These are phyloP conservation scores for Hanseniaspora gamundiae DNA, from an alignment of 1,139 yeast species.

Conservation along the genomic window DNA sequence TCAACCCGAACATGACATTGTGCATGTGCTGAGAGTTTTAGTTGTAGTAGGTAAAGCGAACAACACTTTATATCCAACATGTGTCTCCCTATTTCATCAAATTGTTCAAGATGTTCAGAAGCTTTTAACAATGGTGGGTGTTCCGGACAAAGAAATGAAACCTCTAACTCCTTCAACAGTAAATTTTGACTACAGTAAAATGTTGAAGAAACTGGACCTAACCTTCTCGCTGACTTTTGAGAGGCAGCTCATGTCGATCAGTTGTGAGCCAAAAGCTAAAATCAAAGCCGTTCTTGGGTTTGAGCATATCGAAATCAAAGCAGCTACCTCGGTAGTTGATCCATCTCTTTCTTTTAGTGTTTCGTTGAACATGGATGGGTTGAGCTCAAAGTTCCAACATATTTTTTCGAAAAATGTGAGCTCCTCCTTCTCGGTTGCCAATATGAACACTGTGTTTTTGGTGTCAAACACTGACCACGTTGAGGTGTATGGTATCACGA, in stretches of 20 bases:
- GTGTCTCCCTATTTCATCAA: slow-evolving; percentile 68
- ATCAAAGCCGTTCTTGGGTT: slow-evolving; percentile 77
- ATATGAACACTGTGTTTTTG: slow-evolving; percentile 31
- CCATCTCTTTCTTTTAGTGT: slow-evolving; percentile 32
- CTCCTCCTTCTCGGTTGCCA: slow-evolving; percentile 55
- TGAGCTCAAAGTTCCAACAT: slow-evolving; percentile 72
- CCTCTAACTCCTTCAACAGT: slow-evolving; percentile 9
- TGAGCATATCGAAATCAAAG: slow-evolving; percentile 47
- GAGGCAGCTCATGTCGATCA: slow-evolving; percentile 59
- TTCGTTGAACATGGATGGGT: slow-evolving; percentile 35
- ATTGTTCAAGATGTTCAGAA: slow-evolving; percentile 34
- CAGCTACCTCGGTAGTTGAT: slow-evolving; percentile 40
- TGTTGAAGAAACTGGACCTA: slow-evolving; percentile 45
- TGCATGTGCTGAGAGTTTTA: slow-evolving; percentile 20
- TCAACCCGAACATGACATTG: slow-evolving; percentile 17
- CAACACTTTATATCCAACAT: slow-evolving; percentile 55
- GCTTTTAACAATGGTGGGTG: slow-evolving; percentile 25
- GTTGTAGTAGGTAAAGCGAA: slow-evolving; percentile 40
- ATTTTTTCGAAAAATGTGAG: slow-evolving; percentile 82
- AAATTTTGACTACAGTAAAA: slow-evolving; percentile 27
- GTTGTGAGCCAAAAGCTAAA: slow-evolving; percentile 90
- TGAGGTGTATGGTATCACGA: slow-evolving; percentile 31
- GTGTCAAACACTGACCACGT: slow-evolving; percentile 32
- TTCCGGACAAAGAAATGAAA: slow-evolving; percentile 9
- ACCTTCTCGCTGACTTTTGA: slow-evolving; percentile 55